phyloP scores from a whole-genome alignment of 2,329 filamentous ascomycete genomes.

The Aspergillus quadrilineatus region DNA sequence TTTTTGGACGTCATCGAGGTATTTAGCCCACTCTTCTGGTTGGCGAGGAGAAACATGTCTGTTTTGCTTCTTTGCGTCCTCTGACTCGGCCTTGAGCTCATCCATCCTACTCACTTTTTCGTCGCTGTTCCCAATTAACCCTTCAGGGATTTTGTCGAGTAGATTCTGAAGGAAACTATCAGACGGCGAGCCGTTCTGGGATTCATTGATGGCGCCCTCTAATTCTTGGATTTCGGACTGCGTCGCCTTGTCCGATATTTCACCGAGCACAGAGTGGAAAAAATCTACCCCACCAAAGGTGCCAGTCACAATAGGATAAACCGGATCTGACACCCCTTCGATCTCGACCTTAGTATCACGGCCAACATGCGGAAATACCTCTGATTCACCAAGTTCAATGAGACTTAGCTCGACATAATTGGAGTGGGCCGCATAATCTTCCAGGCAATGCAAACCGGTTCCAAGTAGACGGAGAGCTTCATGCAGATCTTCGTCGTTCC shows the following conservation, averaged over 20 bases:
- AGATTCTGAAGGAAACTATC: slow-evolving; percentile 75
- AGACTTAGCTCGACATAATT: slow-evolving; percentile 89
- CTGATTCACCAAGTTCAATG: slow-evolving; percentile 77
- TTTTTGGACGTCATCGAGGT: slow-evolving; percentile 69
- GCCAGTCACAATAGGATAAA: slow-evolving; percentile 83
- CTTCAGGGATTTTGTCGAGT: slow-evolving; percentile 76
- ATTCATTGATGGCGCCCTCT: slow-evolving; percentile 72
- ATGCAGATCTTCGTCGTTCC: slow-evolving; percentile 74
- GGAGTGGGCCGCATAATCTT: slow-evolving; percentile 90
- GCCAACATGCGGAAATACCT: slow-evolving; percentile 86
- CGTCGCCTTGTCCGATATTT: slow-evolving; percentile 81
- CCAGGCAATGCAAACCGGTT: slow-evolving; percentile 84
- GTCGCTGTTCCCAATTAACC: slow-evolving; percentile 69
- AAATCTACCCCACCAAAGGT: slow-evolving; percentile 96
- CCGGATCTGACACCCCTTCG: slow-evolving; percentile 61
- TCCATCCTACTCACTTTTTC: slow-evolving; percentile 70
- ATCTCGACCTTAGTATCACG: slow-evolving; percentile 69
- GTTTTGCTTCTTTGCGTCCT: slow-evolving; percentile 72
- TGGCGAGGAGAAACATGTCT: slow-evolving; percentile 72
- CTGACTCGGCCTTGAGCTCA: slow-evolving; percentile 74
- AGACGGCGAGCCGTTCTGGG: slow-evolving; percentile 61
- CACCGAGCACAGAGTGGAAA: slow-evolving; percentile 77
- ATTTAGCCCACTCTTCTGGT: slow-evolving; percentile 79
- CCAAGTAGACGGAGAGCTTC: slow-evolving; percentile 84
- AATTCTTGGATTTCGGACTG: slow-evolving; percentile 89